Base-by-base conservation (phyloP, 257 asterid genomes). In the Solanum dulcamara region DNA sequence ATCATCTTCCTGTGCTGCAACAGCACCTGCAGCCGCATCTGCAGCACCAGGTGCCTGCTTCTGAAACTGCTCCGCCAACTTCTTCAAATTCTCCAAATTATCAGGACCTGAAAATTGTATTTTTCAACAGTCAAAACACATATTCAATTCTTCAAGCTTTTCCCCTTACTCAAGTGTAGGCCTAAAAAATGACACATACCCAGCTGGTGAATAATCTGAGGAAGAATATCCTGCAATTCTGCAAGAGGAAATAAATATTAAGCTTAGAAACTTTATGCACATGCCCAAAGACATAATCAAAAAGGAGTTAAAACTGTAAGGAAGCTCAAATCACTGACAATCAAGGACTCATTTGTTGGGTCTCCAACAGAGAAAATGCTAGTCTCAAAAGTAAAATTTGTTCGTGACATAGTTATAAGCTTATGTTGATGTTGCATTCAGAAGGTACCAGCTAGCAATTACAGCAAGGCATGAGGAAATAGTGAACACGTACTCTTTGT, bases 1-100 rank as follows among this genome's bases (percentile, higher is more conserved):
- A 33, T 93, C 97, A 42, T 93, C 93, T 22, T 90, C 94, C 32
- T 87, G 90, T 50, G 84, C 86, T 42, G 84, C 83, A 1, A 46
- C n/a, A 3, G 88, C 83, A 42, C 83, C 84, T 33, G 55, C 88
- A 83, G 87, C 77, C 42, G 33, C 90, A 2, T 80, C 85, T 5
- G 85, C 90, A 80, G 87, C 87, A 28, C 87, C 91, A 53, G 98
- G 91, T 35, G 85, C 88, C 87, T 93, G 97, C 90, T 92, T 92
- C 88, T 94, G 94, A 89, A 92, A 93, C 85, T 94, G 97, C 84
- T 94, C 94, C 17, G 97, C 98, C 83, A 94, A 83, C 87, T 92
- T 93, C 90, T 92, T 94, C 93, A 91, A 88, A 79, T 92, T 90
- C 93, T 93, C 98, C 92, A 94, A 86, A 86, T 94, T 93, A 91